Evolutionary conservation across 768 basidiomycete genomes (phyloP).

Genomic region (Trametes sanguinea): DNA sequence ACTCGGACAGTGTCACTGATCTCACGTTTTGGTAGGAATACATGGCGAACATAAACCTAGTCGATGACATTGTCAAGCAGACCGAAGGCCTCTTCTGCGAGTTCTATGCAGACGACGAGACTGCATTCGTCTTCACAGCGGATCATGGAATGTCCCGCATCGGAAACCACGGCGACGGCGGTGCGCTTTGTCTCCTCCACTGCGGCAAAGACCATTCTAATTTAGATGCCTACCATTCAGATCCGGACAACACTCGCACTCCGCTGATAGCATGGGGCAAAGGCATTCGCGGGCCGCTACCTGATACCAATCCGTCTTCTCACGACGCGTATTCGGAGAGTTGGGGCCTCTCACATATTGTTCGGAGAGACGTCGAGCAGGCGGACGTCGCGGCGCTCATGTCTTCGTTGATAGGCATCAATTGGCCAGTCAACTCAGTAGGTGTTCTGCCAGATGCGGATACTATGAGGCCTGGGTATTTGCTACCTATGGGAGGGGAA

Average conservation of each 20-base stretch:
- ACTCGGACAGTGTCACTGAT: neutral
- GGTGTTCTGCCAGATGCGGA: conserved; percentile 81
- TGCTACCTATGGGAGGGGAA: conserved; percentile 49
- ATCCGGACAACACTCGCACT: conserved; percentile 86
- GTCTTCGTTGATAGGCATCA: conserved; percentile 67
- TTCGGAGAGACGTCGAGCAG: conserved; percentile 78
- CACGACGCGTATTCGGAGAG: conserved; percentile 70
- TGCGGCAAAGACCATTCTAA: neutral
- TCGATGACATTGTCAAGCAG: conserved; percentile 70
- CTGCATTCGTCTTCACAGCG: conserved; percentile 79
- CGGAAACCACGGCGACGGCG: conserved; percentile 89
- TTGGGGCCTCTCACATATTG: conserved; percentile 61
- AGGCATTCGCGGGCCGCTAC: conserved; percentile 68
- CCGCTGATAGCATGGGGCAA: conserved; percentile 86
- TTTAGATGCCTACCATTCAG: conserved; percentile 37
- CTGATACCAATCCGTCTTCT: conserved; percentile 52
- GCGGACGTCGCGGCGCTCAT: conserved; percentile 82
- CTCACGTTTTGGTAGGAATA: conserved; percentile 58
- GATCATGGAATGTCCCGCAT: conserved; percentile 91
- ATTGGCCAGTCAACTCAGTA: conserved; percentile 82
- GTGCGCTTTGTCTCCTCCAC: conserved; percentile 30
- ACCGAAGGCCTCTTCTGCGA: conserved; percentile 61
- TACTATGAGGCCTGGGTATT: conserved; percentile 57
- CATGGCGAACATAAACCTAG: conserved; percentile 79
- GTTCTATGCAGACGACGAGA: conserved; percentile 70